Base-by-base conservation (phyloP, 2,329 filamentous ascomycete species). In the Cyphellophora attinorum region DNA sequence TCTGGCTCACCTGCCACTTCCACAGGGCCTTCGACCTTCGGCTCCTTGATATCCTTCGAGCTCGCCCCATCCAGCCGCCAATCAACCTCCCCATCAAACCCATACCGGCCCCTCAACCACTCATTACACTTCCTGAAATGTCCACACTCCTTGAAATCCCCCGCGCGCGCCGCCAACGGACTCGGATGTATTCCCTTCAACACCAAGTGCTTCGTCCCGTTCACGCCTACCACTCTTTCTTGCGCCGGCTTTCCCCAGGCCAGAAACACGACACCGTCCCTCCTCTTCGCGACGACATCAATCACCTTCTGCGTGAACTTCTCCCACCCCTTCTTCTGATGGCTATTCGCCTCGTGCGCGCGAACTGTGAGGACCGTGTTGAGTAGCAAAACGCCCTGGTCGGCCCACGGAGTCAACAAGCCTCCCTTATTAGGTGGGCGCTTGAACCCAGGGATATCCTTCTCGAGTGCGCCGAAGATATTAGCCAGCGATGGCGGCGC, bases 311-410 rank as follows among this genome's bases (percentile, higher is more conserved):
- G 88, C 13, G 89, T 98, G 55, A 98, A 84, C 29, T 70, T 70
- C 61, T 98, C 91, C 91, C 91, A 98, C 11, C 91, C 91, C 44
- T 79, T 79, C 50, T 81, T 81, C 3, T 81, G 67, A 59, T 98
- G 91, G 17, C 77, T 84, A 56, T 91, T 89, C 30, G 91, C 79
- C 48, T 93, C 77, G 54, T 93, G 83, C 1, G 85, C 85, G 15
- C 85, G 82, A 12, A 98, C 91, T 0, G 91, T 98, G 36, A 98
- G 68, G 57, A 86, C 94, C 1, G 91, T 93, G 58, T 98, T 98
- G 46, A 98, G 73, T 62, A 98, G 72, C 27, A 98, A 71, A 4
- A 98, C 88, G 31, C 91, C 91, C 33, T 82, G 80, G 48, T 95
- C 82, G 1, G 91, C 89, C 91, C 91, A 98, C 0, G 88, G 85